These are phyloP conservation scores for Paraconiothyrium brasiliense DNA, from an alignment of 2,329 filamentous ascomycete species.

Conservation along the genomic window DNA sequence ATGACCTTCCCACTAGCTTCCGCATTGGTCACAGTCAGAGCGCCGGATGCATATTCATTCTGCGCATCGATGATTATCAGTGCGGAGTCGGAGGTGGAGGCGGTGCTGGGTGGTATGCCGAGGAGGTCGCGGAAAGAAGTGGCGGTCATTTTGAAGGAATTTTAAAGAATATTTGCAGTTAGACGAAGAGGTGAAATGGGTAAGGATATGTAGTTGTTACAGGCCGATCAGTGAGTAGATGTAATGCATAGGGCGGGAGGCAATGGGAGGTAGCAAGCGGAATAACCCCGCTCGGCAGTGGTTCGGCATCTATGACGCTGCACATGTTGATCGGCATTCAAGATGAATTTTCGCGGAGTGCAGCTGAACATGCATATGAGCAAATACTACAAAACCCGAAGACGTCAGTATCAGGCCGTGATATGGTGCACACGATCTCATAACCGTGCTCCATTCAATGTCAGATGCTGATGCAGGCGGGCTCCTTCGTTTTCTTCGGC, in stretches of 20 bases:
- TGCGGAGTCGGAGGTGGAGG: conserved; percentile 65
- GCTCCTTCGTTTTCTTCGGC: neutral
- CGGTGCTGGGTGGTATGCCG: conserved; percentile 64
- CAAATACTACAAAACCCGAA: neutral
- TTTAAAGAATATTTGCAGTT: neutral
- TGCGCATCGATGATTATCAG: conserved; percentile 76
- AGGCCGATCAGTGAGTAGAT: neutral
- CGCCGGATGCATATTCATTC: conserved; percentile 71
- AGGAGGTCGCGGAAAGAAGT: conserved; percentile 62
- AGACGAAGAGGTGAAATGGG: neutral
- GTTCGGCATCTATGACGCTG: conserved; percentile 8
- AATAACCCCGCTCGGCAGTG: conserved; percentile 6
- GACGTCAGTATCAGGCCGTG: neutral
- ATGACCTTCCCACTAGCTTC: conserved; percentile 65
- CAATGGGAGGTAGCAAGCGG: neutral
- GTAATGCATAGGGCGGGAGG: neutral
- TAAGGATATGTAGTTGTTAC: neutral
- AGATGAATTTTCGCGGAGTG: neutral
- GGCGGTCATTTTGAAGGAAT: conserved; percentile 19
- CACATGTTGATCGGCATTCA: neutral
- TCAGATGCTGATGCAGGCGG: neutral
- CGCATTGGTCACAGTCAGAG: conserved; percentile 65
- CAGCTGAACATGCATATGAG: neutral
- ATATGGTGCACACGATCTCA: neutral
- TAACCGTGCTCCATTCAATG: neutral